Evolutionary conservation across 2,329 filamentous ascomycete species (phyloP).

Genomic region (Talaromyces funiculosus): DNA sequence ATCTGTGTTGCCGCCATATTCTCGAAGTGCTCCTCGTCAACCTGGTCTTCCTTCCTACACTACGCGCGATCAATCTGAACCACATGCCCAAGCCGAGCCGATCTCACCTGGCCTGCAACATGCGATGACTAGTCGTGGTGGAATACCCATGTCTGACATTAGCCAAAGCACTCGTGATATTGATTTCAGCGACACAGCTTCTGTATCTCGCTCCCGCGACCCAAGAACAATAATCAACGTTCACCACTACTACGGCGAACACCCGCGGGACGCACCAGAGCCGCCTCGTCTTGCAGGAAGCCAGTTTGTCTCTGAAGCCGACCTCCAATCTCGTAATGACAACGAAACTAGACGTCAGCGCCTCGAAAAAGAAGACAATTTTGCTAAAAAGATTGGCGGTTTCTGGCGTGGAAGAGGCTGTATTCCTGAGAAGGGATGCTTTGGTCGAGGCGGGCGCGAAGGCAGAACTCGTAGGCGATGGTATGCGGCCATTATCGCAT

Average conservation of each 20-base stretch:
- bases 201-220: neutral
- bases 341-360: conserved; percentile 49
- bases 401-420: conserved; percentile 63
- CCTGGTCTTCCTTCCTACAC: conserved; percentile 53
- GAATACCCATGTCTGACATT: conserved; percentile 56
- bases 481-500: conserved; percentile 50
- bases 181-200: neutral
- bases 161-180: conserved; percentile 18
- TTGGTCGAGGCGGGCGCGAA: conserved; percentile 55
- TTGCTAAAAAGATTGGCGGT: conserved; percentile 53
- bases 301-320: conserved; percentile 14
- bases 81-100: conserved; percentile 36
- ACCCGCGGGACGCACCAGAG: conserved; percentile 20
- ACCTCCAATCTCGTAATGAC: conserved; percentile 21
- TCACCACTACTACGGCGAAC: conserved; percentile 25
- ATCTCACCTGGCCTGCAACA: conserved; percentile 58
- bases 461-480: conserved; percentile 58
- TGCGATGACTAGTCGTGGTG: conserved; percentile 58
- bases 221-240: conserved; percentile 14
- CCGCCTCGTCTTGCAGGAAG: conserved; percentile 16
- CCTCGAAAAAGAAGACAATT: conserved; percentile 62
- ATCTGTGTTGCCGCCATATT: conserved; percentile 49
- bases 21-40: conserved; percentile 37
- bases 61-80: conserved; percentile 20
- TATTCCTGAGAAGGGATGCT: conserved; percentile 59